Conservation (phyloP, 352 stramenopile species). For the Globisporangium middletonii region DNA sequence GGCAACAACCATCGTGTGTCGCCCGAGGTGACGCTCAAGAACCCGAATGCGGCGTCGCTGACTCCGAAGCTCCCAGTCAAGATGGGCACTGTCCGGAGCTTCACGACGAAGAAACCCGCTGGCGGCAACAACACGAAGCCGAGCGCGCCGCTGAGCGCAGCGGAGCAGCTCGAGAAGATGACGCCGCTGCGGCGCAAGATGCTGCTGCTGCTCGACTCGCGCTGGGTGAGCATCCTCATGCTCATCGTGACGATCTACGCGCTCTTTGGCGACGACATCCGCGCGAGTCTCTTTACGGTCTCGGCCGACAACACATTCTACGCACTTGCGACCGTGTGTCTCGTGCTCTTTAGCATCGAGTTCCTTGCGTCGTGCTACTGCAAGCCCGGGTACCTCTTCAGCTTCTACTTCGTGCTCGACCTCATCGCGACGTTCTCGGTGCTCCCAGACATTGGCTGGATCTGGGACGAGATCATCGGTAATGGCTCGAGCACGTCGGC, state of each 20-base stretch:
- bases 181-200: conserved; percentile 34
- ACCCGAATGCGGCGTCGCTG: conserved; percentile 38
- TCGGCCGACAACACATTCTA: conserved; percentile 80
- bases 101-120: conserved; percentile 18
- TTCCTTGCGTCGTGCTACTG: conserved; percentile 74
- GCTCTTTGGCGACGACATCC: conserved; percentile 90
- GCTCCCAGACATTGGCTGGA: conserved; percentile 79
- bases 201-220: conserved; percentile 60
- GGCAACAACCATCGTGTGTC: conserved; percentile 54
- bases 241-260: conserved; percentile 90
- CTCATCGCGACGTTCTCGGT: conserved; percentile 83
- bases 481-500: conserved; percentile 34
- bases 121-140: conserved; percentile 6
- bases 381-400: conserved; percentile 74
- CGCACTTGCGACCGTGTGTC: conserved; percentile 77
- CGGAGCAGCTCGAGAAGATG: conserved; percentile 34
- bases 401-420: conserved; percentile 91
- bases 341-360: conserved; percentile 87
- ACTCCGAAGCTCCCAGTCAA: conserved; percentile 56
- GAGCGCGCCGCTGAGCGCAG: conserved; percentile 13
- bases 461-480: conserved; percentile 73
- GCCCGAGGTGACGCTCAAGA: conserved; percentile 66
- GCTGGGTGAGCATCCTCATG: conserved; percentile 78
- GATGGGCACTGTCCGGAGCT: conserved; percentile 24
- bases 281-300: conserved; percentile 68